phyloP scores from a whole-genome alignment of 129 eudicot genomes.

The Scalesia atractyloides region DNA sequence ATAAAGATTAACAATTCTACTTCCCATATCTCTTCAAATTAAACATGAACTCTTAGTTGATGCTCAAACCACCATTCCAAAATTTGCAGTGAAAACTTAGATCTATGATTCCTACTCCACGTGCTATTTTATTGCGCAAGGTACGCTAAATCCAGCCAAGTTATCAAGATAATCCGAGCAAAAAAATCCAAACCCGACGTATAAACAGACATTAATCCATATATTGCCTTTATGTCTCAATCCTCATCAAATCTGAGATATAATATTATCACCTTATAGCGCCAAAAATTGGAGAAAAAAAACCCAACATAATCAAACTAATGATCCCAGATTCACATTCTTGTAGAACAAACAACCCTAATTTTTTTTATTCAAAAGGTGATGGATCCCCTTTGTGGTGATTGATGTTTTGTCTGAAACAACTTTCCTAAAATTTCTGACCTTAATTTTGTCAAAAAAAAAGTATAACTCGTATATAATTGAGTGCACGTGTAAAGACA shows the following conservation, averaged over 20 bases:
- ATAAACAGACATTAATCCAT: constrained; percentile 17
- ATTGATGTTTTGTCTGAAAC: constrained; percentile 36
- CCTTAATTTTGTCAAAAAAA: constrained; percentile 21
- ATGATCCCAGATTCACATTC: constrained; percentile 10
- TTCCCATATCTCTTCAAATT: constrained; percentile 34
- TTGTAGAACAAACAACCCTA: constrained; percentile 30
- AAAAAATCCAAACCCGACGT: neutral
- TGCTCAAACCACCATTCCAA: constrained; percentile 21
- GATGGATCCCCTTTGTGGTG: constrained; percentile 33
- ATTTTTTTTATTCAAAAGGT: constrained; percentile 18
- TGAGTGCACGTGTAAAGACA: constrained; percentile 31
- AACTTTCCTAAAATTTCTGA: constrained; percentile 42
- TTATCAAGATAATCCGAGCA: constrained; percentile 3
- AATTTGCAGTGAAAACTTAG: constrained; percentile 28
- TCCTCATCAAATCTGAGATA: neutral
- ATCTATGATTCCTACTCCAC: constrained; percentile 32
- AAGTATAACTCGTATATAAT: neutral
- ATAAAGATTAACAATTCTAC: constrained; percentile 34
- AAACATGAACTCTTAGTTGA: constrained; percentile 23
- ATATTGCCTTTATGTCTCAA: constrained; percentile 12
- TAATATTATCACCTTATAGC: neutral
- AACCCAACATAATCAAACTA: constrained; percentile 18
- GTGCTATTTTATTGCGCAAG: neutral
- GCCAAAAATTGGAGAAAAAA: neutral
- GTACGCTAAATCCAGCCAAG: constrained; percentile 10